Conservation (phyloP, 2,329 filamentous ascomycete species). For the Alternaria viburni region DNA sequence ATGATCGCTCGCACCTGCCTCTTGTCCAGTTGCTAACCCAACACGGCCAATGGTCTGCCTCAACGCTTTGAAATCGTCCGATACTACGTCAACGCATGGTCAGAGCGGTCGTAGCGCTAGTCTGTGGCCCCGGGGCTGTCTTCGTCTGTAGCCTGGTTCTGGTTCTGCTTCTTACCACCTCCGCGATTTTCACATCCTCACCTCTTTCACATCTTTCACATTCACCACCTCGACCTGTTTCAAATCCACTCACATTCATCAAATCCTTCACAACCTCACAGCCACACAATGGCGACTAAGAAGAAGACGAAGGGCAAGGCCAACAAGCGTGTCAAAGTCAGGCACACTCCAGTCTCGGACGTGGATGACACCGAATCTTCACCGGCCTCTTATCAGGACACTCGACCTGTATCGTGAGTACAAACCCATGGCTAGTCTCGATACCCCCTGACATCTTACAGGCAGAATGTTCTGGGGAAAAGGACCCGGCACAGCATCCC, state of each 20-base stretch:
- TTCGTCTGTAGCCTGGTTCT: not conserved
- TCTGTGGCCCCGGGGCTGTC: not conserved
- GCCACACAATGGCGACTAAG: too few species aligned
- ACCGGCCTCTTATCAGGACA: not conserved
- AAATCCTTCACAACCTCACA: too few species aligned
- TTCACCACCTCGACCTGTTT: too few species aligned
- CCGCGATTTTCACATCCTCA: not conserved
- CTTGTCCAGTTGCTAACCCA: not conserved
- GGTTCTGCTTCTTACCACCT: not conserved
- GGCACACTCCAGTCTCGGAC: not conserved
- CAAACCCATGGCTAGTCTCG: not conserved
- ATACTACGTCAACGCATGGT: not conserved
- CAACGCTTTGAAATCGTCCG: not conserved
- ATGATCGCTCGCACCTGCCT: not conserved
- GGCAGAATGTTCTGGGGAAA: not conserved
- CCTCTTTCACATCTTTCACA: too few species aligned
- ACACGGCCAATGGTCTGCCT: not conserved
- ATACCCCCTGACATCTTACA: accelerated
- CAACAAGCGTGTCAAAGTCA: not conserved
- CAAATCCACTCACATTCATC: too few species aligned
- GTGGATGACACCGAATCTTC: not conserved
- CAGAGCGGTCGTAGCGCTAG: too few species aligned
- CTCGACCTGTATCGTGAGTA: not conserved
- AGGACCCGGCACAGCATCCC: not conserved
- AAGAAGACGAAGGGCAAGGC: not conserved